Evolutionary conservation across 805 yeast genomes (phyloP).

Genomic region (Kodamaea laetipori): DNA sequence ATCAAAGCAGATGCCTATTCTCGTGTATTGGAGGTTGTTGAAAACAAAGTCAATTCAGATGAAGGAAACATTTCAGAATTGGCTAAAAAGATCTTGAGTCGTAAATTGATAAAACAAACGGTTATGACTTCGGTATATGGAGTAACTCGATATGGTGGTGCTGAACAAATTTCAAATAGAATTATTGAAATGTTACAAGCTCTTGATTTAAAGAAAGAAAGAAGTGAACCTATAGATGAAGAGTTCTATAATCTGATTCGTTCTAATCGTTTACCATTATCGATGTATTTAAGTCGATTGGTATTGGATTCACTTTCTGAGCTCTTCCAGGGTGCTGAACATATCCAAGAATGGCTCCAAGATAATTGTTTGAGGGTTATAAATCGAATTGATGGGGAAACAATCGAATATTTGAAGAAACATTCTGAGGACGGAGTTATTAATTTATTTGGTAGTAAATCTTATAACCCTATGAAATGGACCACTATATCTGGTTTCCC

Average conservation of each 20-base stretch:
- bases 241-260: not conserved
- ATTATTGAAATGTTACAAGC: constrained; percentile 26
- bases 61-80: not conserved
- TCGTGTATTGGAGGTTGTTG: constrained; percentile 26
- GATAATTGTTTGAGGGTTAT: constrained; percentile 33
- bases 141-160: constrained; percentile 41
- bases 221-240: constrained; percentile 1
- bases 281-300: constrained; percentile 22
- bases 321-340: constrained; percentile 35
- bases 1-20: constrained; percentile 31
- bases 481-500: constrained; percentile 44
- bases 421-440: not conserved
- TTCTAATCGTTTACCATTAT: not conserved
- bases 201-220: constrained; percentile 11
- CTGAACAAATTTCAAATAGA: constrained; percentile 30
- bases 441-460: constrained; percentile 23
- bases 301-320: constrained; percentile 30
- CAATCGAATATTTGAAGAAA: constrained; percentile 13
- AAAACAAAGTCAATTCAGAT: constrained; percentile 16
- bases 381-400: constrained; percentile 24
- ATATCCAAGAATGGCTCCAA: constrained; percentile 39
- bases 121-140: constrained; percentile 51
- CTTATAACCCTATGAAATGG: constrained; percentile 44
- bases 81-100: constrained; percentile 14
- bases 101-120: constrained; percentile 43